Conservation (phyloP, 345 rosid species). For the Dipteronia dyeriana region DNA sequence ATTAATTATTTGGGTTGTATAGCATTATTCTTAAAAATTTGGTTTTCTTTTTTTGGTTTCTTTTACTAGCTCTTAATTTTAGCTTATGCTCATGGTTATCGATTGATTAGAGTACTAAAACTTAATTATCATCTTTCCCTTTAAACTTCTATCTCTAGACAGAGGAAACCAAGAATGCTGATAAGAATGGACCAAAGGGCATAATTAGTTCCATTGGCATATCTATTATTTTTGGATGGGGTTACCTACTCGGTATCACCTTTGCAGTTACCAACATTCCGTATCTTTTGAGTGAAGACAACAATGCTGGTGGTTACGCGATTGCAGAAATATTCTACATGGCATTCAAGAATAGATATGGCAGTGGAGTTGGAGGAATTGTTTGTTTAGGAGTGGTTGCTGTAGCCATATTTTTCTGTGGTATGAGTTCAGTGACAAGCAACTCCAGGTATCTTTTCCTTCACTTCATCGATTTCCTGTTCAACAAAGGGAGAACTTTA, state of each 20-base stretch:
- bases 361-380: conserved; percentile 86
- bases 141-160: conserved; percentile 49
- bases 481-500: not conserved
- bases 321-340: conserved; percentile 84
- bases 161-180: conserved; percentile 92
- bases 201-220: conserved; percentile 85
- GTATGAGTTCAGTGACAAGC: conserved; percentile 97
- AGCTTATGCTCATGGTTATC: not conserved
- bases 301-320: conserved; percentile 89
- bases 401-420: conserved; percentile 94
- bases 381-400: conserved; percentile 83
- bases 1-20: no score
- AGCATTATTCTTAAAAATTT: no score
- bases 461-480: not conserved
- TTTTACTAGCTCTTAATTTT: not conserved
- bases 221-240: conserved; percentile 94
- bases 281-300: conserved; percentile 63
- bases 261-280: conserved; percentile 86
- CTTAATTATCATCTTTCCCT: conserved; percentile 9
- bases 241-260: conserved; percentile 84
- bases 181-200: conserved; percentile 85
- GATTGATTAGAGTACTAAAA: conserved; percentile 15
- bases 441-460: conserved; percentile 66
- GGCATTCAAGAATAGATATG: conserved; percentile 85
- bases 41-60: not conserved